Conservation (phyloP, 2,329 filamentous ascomycete genomes). For the Beauveria varroae region DNA sequence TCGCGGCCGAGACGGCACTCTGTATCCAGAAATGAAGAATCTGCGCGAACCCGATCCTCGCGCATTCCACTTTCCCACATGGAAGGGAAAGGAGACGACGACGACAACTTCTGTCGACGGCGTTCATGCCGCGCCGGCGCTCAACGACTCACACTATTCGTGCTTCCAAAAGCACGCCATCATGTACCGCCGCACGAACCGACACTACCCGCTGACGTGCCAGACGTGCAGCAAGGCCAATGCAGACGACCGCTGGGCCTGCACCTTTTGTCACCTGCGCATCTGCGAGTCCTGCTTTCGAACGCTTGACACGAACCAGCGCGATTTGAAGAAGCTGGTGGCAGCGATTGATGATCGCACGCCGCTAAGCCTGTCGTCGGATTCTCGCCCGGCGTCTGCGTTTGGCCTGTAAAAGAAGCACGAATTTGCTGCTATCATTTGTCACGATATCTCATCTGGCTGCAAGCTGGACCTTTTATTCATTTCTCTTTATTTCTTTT, state of each 20-base stretch:
- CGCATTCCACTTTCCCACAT: conserved; percentile 31
- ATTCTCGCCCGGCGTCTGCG: not conserved
- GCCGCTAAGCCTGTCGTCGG: not conserved
- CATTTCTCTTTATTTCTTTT: too few relatives aligned
- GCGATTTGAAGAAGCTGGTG: conserved; percentile 37
- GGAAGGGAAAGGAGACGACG: conserved; percentile 20
- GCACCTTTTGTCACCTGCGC: conserved; percentile 43
- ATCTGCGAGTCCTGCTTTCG: conserved; percentile 43
- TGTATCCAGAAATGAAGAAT: conserved; percentile 35
- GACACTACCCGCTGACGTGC: conserved; percentile 43
- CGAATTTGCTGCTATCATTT: too few relatives aligned
- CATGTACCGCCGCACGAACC: conserved; percentile 43
- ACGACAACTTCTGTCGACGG: conserved; percentile 20
- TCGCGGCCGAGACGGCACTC: conserved; percentile 30
- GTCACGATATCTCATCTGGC: too few relatives aligned
- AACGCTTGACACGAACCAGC: conserved; percentile 31
- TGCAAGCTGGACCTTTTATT: too few relatives aligned
- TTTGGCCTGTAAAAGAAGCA: not conserved
- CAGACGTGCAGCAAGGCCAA: conserved; percentile 44
- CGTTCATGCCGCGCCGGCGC: conserved; percentile 33
- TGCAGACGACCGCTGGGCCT: conserved; percentile 37
- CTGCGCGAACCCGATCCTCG: conserved; percentile 26
- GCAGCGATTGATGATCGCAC: conserved; percentile 18
- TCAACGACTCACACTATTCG: conserved; percentile 36
- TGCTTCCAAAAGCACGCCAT: conserved; percentile 42